Evolutionary conservation across 2,329 filamentous ascomycete species (phyloP), one percentile per base, ranked within the genome.

Genomic region (Aspergillus neoniger): DNA sequence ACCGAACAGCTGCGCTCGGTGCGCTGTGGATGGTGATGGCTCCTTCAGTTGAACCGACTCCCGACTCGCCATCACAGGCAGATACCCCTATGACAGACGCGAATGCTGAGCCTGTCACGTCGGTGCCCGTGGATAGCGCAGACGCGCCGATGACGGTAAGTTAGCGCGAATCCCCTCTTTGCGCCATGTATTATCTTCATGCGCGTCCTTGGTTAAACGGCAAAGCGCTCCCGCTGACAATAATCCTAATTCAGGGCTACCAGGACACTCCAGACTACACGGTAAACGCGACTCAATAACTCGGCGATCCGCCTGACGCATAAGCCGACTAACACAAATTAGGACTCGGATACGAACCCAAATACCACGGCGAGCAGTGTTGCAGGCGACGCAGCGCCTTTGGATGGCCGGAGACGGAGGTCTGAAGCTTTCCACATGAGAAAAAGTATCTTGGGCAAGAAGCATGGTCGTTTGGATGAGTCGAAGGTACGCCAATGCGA

Each of bases 391-490:
- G 78, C 80, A 47, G 73, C 82, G 44, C 79, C 80, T 50, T 67
- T 75, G 51, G 94, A 98, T 80, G 92, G 92, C 30, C 88, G 93
- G 55, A 96, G 90, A 81, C 88, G 89, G 73, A 88, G 94, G 69
- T 89, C 91, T 59, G 92, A 97, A 73, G 93, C 89, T 60, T 92
- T 92, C 66, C 90, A 96, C 76, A 84, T 98, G 72, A 90, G 95
- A 59, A 91, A 96, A 75, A 96, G 89, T 76, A 91, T 97, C 63
- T 90, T 97, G 70, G 93, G 92, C 72, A 96, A 91, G 83, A 97
- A 99, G 76, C 95, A 97, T 73, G 92, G 96, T 71, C 86, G 89
- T 56, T 79, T 99, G 7, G 92, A 94, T 72, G 92, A 96, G 74
- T 96, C 91, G 53, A 98, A 96, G 87, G 92, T 94, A 83, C 57